phyloP scores from a whole-genome alignment of 768 basidiomycete genomes.

The Floccularia luteovirens region DNA sequence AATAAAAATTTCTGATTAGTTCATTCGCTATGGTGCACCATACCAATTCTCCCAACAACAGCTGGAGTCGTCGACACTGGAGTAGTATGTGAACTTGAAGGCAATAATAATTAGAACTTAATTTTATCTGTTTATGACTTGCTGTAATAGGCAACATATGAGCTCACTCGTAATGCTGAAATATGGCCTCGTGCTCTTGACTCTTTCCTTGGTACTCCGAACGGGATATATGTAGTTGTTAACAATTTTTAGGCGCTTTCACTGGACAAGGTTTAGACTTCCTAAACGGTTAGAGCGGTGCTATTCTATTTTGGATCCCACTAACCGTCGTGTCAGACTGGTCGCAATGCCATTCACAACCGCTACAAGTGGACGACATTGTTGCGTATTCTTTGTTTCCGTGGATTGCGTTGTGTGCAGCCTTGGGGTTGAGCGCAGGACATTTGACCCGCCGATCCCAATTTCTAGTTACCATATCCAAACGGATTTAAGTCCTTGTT shows the following conservation, averaged over 20 bases:
- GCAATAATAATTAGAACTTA: no score
- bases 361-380: no score
- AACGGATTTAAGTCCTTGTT: no score
- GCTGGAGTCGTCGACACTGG: constrained; percentile 60
- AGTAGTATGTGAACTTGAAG: no score
- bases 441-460: no score
- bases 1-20: constrained; percentile 49
- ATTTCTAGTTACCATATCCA: no score
- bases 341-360: constrained; percentile 27
- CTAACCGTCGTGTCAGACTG: constrained; percentile 29
- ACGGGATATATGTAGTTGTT: constrained; percentile 41
- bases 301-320: constrained; percentile 33
- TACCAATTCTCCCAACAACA: constrained; percentile 34
- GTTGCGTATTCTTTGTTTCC: no score
- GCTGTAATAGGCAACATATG: constrained; percentile 28
- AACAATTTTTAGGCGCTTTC: constrained; percentile 33
- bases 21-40: constrained; percentile 39
- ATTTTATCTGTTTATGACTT: no score
- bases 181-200: constrained; percentile 52
- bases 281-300: constrained; percentile 34
- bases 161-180: constrained; percentile 48
- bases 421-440: no score
- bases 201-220: constrained; percentile 30
- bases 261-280: constrained; percentile 48
- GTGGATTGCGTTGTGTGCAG: no score